Base-by-base conservation (phyloP, 805 yeast species). In the Candida krabiensis region DNA sequence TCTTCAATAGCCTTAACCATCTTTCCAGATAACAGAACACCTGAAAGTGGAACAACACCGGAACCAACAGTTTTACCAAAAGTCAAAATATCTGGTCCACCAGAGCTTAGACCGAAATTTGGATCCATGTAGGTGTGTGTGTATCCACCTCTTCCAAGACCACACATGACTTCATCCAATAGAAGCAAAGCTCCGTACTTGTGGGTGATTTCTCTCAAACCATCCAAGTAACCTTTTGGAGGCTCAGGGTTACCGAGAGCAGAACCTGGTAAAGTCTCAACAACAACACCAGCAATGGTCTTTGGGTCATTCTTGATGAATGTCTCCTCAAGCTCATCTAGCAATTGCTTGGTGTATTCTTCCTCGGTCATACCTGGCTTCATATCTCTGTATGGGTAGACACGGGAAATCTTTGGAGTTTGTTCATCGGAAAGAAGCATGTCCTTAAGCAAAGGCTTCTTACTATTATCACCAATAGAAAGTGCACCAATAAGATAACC, bases 141-240 rank as follows among this genome's bases (percentile, higher is more conserved):
- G 24, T 64, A 62, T 28, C 79, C 79, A 44, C 67, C 57, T 54
- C 80, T 67, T 23, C 79, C 79, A 19, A 73, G 66, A 21, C 80
- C 80, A 49, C 76, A 73, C 79, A 74, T 73, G 22, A 74, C 75
- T 57, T 76, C 80, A 44, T 75, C 80, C 37, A 72, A 59, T 53
- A 71, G 58, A 43, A 75, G 57, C 25, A 74, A 55, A 28, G 70
- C 64, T 25, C 71, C 79, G 52, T 73, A 73, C 51, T 74, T 74
- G 56, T 71, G 70, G 50, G 78, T 70, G 23, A 75, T 51, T 25
- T 59, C 66, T 37, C 71, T 58, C 18, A 68, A 55, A 11, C 73
- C 77, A 35, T 66, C 69, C 42, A 71, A 56, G 50, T 73, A 73
- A 8, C 73, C 72, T 43, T 64, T 63, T 36, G 71, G 62, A 28